phyloP scores from a whole-genome alignment of 2,329 filamentous ascomycete genomes.

The Ascomycota sp. region DNA sequence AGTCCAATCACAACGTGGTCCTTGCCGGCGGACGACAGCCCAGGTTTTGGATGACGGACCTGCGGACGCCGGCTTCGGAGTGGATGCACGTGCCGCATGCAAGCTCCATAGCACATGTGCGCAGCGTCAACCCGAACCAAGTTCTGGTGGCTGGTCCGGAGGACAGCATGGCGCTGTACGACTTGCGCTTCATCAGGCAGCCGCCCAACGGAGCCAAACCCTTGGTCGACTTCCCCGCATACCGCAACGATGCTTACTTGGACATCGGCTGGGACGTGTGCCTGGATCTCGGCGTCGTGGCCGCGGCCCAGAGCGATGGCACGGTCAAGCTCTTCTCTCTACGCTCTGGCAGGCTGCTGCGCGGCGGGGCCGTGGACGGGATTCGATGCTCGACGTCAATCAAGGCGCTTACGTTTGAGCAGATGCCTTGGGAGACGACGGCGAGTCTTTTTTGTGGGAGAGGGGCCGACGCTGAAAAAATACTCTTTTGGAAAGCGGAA shows the following conservation, averaged over 20 bases:
- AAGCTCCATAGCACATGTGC: slow-evolving; percentile 27
- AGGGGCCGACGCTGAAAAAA: slow-evolving; percentile 16
- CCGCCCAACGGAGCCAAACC: slow-evolving; percentile 11
- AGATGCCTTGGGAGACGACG: slow-evolving; percentile 20
- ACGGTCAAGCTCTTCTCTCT: slow-evolving; percentile 29
- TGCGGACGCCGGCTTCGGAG: slow-evolving; percentile 15
- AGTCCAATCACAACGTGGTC: slow-evolving; percentile 21
- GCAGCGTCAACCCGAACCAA: slow-evolving; percentile 25
- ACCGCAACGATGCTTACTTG: slow-evolving; percentile 26
- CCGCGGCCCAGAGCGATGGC: slow-evolving; percentile 31
- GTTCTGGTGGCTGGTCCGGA: slow-evolving; percentile 31
- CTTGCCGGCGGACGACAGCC: slow-evolving; percentile 30
- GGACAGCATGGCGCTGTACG: slow-evolving; percentile 32
- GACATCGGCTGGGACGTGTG: slow-evolving; percentile 32
- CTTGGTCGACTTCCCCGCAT: slow-evolving; percentile 25
- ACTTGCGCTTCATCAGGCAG: slow-evolving; percentile 23
- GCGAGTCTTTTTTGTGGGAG: slow-evolving; percentile 27
- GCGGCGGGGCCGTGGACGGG: slow-evolving; percentile 7
- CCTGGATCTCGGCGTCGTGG: slow-evolving; percentile 24
- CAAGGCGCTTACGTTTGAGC: slow-evolving; percentile 23
- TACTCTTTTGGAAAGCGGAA: slow-evolving; percentile 20
- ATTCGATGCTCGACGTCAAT: slow-evolving; percentile 13
- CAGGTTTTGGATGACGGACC: slow-evolving; percentile 23
- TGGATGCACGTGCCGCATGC: slow-evolving; percentile 15
- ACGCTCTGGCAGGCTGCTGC: slow-evolving; percentile 19